Conservation (phyloP, 2,329 filamentous ascomycete species). For the Pestalotiopsis sp. region DNA sequence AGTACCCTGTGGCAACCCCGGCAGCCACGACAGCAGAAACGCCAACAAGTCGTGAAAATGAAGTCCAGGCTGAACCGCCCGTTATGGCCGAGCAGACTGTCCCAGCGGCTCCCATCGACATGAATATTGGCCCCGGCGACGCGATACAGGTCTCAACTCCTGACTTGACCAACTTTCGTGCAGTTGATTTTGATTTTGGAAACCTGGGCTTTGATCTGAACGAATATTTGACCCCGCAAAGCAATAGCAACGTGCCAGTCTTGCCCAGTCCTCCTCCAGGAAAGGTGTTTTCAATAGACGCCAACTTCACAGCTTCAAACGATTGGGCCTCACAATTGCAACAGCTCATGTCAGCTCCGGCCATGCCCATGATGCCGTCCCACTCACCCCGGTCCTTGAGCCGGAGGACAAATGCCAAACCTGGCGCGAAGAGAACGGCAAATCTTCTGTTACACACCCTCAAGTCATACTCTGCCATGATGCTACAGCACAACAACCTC, state of each 20-base stretch:
- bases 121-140: neutral
- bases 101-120: too few relatives aligned
- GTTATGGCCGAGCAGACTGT: neutral
- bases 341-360: constrained; percentile 4
- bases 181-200: neutral
- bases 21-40: neutral
- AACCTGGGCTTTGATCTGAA: neutral
- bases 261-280: too few relatives aligned
- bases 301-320: neutral
- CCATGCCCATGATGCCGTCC: constrained; percentile 28
- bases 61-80: neutral
- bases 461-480: constrained; percentile 44
- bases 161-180: neutral
- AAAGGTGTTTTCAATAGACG: neutral
- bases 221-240: neutral
- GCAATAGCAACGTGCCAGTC: neutral
- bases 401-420: constrained; percentile 25
- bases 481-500: constrained; percentile 37
- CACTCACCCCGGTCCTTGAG: constrained; percentile 28
- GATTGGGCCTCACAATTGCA: constrained; percentile 17
- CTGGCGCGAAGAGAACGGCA: constrained; percentile 34
- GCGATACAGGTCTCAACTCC: neutral
- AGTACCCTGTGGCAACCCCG: constrained; percentile 32
- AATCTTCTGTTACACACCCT: constrained; percentile 41
- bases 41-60: neutral